phyloP scores from a whole-genome alignment of 176 grass and related monocot species.

The Otatea glauca region DNA sequence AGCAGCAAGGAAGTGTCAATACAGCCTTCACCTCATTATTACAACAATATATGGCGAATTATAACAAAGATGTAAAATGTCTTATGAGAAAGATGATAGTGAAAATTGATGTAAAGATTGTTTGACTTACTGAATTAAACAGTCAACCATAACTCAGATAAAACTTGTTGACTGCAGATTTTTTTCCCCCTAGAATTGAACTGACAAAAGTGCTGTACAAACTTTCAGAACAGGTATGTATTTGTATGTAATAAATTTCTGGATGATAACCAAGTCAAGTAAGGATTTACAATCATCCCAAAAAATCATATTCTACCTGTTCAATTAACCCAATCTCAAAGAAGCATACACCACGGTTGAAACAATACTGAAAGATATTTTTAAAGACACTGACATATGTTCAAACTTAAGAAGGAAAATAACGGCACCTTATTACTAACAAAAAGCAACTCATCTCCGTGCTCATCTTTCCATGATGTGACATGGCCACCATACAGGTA shows the following conservation, averaged over 20 bases:
- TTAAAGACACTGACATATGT: constrained; percentile 3
- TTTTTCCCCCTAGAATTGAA: background rate
- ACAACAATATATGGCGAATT: background rate
- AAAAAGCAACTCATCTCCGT: constrained; percentile 80
- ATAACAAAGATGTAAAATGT: background rate
- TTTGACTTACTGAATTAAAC: constrained; percentile 13
- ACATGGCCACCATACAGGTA: constrained; percentile 79
- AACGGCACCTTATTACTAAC: constrained; percentile 71
- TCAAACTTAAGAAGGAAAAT: constrained; percentile 23
- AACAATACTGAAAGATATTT: constrained; percentile 23
- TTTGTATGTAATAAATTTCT: constrained; percentile 29
- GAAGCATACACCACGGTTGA: background rate
- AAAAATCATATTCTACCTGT: background rate
- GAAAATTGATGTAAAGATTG: background rate
- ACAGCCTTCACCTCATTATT: constrained; percentile 1
- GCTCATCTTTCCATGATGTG: constrained; percentile 80
- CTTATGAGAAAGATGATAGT: constrained; percentile 14
- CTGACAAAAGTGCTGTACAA: constrained; percentile 15
- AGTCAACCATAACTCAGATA: constrained; percentile 28
- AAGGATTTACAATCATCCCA: background rate
- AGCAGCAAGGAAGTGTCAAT: constrained; percentile 23
- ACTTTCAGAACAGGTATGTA: constrained; percentile 25
- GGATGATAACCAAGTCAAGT: constrained; percentile 24
- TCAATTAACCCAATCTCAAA: background rate
- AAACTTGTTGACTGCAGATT: constrained; percentile 29